Conservation (phyloP, 2,329 filamentous ascomycete genomes). For the Fusarium pseudograminearum region DNA sequence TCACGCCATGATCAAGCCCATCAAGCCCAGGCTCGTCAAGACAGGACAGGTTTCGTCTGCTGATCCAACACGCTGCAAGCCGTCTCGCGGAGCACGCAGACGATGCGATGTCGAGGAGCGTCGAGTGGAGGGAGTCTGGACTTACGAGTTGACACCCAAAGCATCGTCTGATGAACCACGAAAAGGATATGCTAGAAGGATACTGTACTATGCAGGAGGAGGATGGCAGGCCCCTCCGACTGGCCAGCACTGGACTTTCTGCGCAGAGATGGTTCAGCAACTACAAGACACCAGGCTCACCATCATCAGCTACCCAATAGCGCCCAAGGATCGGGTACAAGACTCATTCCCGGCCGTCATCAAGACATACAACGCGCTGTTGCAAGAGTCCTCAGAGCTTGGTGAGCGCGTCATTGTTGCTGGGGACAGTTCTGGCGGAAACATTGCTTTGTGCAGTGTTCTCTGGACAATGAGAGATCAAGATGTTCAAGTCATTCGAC, state of each 20-base stretch:
- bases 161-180: slow-evolving; percentile 30
- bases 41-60: slow-evolving; percentile 3
- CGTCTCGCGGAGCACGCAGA: slow-evolving; percentile 11
- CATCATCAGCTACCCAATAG: slow-evolving; percentile 59
- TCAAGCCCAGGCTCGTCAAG: slow-evolving; percentile 27
- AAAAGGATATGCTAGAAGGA: slow-evolving; percentile 16
- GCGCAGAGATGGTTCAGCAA: slow-evolving; percentile 57
- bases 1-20: slow-evolving; percentile 28
- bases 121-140: slow-evolving; percentile 44
- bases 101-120: slow-evolving; percentile 39
- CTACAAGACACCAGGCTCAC: slow-evolving; percentile 57
- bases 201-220: slow-evolving; percentile 69
- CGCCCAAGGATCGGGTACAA: slow-evolving; percentile 64
- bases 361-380: slow-evolving; percentile 57
- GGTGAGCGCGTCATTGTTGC: slow-evolving; percentile 60
- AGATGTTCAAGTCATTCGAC: slow-evolving; percentile 28
- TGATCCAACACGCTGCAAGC: slow-evolving; percentile 30
- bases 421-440: slow-evolving; percentile 68
- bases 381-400: slow-evolving; percentile 53
- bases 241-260: slow-evolving; percentile 64
- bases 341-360: slow-evolving; percentile 61
- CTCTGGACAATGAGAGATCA: slow-evolving; percentile 52
- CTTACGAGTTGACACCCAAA: slow-evolving; percentile 39
- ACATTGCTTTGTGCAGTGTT: slow-evolving; percentile 58
- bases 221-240: slow-evolving; percentile 66